phyloP scores from a whole-genome alignment of 345 rosid species.

The Barbarea vulgaris region DNA sequence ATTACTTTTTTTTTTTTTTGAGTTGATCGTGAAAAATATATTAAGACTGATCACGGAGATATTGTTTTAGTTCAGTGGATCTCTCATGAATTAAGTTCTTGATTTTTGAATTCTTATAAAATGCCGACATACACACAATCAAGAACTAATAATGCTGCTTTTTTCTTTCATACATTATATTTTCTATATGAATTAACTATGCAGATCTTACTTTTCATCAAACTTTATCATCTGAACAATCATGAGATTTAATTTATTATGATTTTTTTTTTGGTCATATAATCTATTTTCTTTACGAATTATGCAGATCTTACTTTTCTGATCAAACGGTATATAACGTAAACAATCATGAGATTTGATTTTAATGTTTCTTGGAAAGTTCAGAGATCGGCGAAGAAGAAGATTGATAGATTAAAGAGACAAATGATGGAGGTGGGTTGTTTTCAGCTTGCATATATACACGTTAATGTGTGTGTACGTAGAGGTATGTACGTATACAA shows the following conservation, averaged over 20 bases:
- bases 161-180: background rate
- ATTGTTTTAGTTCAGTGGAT: constrained; percentile 2
- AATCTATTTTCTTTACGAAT: constrained; percentile 7
- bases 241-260: background rate
- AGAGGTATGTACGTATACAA: constrained; percentile 14
- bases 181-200: constrained; percentile 1
- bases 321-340: constrained; percentile 1
- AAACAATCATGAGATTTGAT: background rate
- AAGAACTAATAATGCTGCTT: background rate
- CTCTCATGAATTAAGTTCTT: constrained; percentile 3
- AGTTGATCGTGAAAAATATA: constrained; percentile 16
- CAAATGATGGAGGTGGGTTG: background rate
- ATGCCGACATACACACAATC: background rate
- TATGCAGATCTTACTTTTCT: background rate
- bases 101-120: constrained; percentile 1
- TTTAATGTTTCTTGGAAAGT: background rate
- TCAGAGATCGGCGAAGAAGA: constrained; percentile 8
- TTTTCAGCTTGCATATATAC: constrained; percentile 14
- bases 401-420: background rate
- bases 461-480: background rate
- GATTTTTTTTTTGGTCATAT: background rate
- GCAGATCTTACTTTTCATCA: constrained; percentile 5
- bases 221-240: background rate
- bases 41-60: background rate
- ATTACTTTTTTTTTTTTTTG: background rate